Percentiles rank a stretch among this genome's conserved stretches.
phyloP scores from a whole-genome alignment of 768 basidiomycete species.

The Sarcodon aspratus region DNA sequence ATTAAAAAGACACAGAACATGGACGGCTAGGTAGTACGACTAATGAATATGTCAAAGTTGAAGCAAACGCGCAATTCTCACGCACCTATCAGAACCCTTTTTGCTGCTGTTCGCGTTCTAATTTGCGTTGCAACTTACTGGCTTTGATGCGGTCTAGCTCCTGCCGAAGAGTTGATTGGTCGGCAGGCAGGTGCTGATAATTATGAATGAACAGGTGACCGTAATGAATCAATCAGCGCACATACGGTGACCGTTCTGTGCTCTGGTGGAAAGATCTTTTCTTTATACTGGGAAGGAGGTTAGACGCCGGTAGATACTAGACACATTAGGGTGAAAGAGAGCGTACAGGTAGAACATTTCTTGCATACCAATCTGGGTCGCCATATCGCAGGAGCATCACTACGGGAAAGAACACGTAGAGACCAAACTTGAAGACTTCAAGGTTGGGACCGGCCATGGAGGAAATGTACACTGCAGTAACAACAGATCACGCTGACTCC shows the following conservation, averaged over 20 bases:
- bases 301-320: neutral
- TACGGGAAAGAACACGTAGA: constrained; percentile 82
- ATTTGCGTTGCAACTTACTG: constrained; percentile 35
- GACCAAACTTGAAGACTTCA: constrained; percentile 82
- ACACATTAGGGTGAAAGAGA: neutral
- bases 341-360: constrained; percentile 65
- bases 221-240: neutral
- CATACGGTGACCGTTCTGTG: constrained; percentile 43
- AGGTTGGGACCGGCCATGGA: constrained; percentile 69
- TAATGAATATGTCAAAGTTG: neutral
- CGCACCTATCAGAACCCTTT: too few relatives aligned
- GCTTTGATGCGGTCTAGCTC: constrained; percentile 66
- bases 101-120: constrained; percentile 31
- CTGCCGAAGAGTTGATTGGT: constrained; percentile 51
- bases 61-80: too few relatives aligned
- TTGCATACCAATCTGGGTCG: constrained; percentile 78
- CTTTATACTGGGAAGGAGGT: constrained; percentile 42
- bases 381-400: constrained; percentile 76
- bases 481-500: too few relatives aligned
- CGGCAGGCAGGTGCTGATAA: constrained; percentile 48
- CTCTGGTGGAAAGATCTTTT: constrained; percentile 56
- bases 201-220: neutral
- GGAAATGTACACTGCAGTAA: neutral
- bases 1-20: constrained; percentile 2
- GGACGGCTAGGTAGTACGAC: neutral